Evolutionary conservation across 768 basidiomycete species (phyloP), one percentile per base, ranked within the genome.

Genomic region (Plicaturopsis crispa): DNA sequence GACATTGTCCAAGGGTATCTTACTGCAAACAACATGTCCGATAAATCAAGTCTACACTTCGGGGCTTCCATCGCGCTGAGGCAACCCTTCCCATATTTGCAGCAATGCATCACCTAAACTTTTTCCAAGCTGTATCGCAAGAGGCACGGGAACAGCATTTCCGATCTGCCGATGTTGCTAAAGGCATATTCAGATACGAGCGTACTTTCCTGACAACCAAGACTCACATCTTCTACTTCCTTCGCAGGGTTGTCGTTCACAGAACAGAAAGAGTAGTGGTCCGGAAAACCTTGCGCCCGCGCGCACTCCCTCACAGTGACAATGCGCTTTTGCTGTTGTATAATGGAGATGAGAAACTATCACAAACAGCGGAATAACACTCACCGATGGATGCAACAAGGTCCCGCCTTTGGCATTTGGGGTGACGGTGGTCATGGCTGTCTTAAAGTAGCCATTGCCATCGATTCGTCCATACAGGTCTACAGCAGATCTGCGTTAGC

Each of bases 121-220:
- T 35, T 56, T 61, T 5, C 80, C 81, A 2, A 86, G 62, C 3
- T 81, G 80, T 7, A 70, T 59, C 4, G 80, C 81, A 17, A 87
- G 65, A 3, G 79, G 78, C 6, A 84, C 67, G 3, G 84, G 82
- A 5, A 86, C 84, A 2, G 84, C 85, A 49, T 88, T 88, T 0
- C 85, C 86, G 32, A 88, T 86, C 45, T 87, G 85, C 35, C 72
- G 65, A 40, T 78, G 64, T 76, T 81, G 80, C 85, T 88, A 44
- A 17, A 43, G 14, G 24, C 7, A 41, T 24, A 37, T 18, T 6
- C 11, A 21, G 31, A 34, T 24, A 42, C 24, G 31, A 26, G 14
- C 4, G 16, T 13, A 28, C 18, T 34, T 35, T 13, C 48, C n/a
- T n/a, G 42, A 31, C 38, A 34, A 19, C 24, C 22, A 31, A 22